Conservation (phyloP, 305 asterid genomes). For the Solanum chacoense region DNA sequence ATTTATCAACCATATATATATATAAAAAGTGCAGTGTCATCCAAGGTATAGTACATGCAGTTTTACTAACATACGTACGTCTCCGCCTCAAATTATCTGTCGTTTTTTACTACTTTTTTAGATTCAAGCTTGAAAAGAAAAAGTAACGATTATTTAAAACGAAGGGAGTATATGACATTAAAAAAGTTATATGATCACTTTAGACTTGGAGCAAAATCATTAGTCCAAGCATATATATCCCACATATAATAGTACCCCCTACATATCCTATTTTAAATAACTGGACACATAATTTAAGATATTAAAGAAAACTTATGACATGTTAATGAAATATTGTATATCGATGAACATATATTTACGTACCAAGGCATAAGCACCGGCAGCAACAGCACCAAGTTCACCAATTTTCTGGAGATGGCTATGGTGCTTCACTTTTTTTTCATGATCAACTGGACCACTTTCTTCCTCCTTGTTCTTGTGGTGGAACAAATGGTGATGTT, state of each 20-base stretch:
- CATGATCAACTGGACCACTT: conserved; percentile 6
- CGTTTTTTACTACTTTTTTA: background rate
- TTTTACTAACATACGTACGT: background rate
- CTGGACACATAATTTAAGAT: background rate
- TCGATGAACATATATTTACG: background rate
- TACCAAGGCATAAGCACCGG: conserved; percentile 22
- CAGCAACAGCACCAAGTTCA: conserved; percentile 20
- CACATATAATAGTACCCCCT: background rate
- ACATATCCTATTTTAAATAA: background rate
- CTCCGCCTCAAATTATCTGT: too few species aligned
- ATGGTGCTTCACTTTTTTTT: conserved; percentile 22
- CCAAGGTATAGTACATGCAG: background rate
- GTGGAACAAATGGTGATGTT: conserved; percentile 21
- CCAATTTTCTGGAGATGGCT: conserved; percentile 18
- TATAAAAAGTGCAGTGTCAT: background rate
- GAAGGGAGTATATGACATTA: background rate
- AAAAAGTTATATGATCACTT: background rate
- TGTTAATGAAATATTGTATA: background rate
- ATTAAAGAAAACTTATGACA: background rate
- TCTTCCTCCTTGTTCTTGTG: conserved; percentile 12
- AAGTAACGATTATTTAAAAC: background rate
- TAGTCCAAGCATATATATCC: background rate
- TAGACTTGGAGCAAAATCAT: background rate
- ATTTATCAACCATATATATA: background rate
- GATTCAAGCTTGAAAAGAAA: background rate